Base-by-base conservation (phyloP, 768 basidiomycete species). In the Myochromella boudieri region DNA sequence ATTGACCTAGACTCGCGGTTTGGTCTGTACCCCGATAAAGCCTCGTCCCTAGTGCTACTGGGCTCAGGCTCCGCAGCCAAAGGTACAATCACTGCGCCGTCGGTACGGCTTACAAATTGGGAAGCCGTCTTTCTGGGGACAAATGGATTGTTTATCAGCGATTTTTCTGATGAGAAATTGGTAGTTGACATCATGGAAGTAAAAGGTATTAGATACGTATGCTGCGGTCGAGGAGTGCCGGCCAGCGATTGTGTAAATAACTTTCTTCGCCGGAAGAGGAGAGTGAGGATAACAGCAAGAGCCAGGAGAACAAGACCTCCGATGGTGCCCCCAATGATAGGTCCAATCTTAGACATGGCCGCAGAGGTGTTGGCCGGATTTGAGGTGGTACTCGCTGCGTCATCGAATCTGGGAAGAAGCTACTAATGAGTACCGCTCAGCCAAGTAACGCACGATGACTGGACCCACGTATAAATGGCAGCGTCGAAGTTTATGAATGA, bases 401-500 rank as follows among this genome's bases (percentile, higher is more conserved):
- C 49, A 26, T 44, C 36, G 33, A 20, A 36, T 42, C 54, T 41
- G n/a, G n/a, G n/a, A n/a, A 20, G 5, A 21, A 17, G 38, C 37
- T 12, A 48, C 21, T 26, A 32, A 20, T n/a, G n/a, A n/a, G n/a
- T n/a, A n/a, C n/a, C n/a, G n/a, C n/a, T n/a, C n/a, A n/a, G n/a
- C n/a, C n/a, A n/a, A 44, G 20, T 17, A 14, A 11, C 15, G 14
- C 14, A 58, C 68, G 44, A 46, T n/a, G n/a, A n/a, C n/a, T n/a
- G n/a, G n/a, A n/a, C n/a, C n/a, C n/a, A 71, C 71, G 68, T 70
- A 54, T 72, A 72, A n/a, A 65, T 63, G 3, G 68, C 69, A 57
- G 69, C 71, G 55, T 72, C 69, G 53, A 72, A 72, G 37, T 64
- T 68, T 12, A 71, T 56, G 44, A 60, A 70, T n/a, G 69, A 59